A percentile compares a stretch with the other conserved stretches of the same genome.
phyloP scores from a whole-genome alignment of 306 rosid species.

The Trifolium dubium region DNA sequence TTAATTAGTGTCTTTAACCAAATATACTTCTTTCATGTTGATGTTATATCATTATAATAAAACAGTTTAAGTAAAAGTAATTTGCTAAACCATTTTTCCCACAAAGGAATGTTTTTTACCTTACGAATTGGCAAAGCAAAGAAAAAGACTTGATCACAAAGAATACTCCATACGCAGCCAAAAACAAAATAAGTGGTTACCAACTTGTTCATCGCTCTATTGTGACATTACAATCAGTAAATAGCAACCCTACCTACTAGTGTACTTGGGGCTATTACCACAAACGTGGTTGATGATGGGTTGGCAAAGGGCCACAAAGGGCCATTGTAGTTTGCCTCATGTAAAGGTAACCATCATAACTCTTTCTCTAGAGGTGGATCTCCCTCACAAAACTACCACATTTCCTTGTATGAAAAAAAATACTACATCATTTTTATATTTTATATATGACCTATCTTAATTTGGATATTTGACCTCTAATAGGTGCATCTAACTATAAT shows the following conservation, averaged over 20 bases:
- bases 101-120: constrained; percentile 29
- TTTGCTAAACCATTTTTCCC: constrained; percentile 8
- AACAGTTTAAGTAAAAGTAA: constrained; percentile 12
- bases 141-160: constrained; percentile 37
- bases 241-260: constrained; percentile 48
- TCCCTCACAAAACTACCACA: background rate
- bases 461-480: background rate
- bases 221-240: constrained; percentile 23
- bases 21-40: constrained; percentile 12
- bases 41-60: background rate
- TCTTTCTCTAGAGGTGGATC: constrained; percentile 15
- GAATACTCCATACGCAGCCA: background rate
- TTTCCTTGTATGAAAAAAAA: background rate
- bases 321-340: constrained; percentile 46
- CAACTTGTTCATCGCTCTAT: constrained; percentile 40
- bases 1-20: constrained; percentile 30
- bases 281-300: constrained; percentile 37
- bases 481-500: too few relatives aligned
- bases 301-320: constrained; percentile 45
- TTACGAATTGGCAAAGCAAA: constrained; percentile 28
- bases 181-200: constrained; percentile 41
- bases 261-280: constrained; percentile 39
- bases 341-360: constrained; percentile 49
- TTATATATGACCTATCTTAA: too few relatives aligned
- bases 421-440: too few relatives aligned